These are phyloP conservation scores for Phytophthora multivora DNA, from an alignment of 352 stramenopile species.

Conservation along the genomic window DNA sequence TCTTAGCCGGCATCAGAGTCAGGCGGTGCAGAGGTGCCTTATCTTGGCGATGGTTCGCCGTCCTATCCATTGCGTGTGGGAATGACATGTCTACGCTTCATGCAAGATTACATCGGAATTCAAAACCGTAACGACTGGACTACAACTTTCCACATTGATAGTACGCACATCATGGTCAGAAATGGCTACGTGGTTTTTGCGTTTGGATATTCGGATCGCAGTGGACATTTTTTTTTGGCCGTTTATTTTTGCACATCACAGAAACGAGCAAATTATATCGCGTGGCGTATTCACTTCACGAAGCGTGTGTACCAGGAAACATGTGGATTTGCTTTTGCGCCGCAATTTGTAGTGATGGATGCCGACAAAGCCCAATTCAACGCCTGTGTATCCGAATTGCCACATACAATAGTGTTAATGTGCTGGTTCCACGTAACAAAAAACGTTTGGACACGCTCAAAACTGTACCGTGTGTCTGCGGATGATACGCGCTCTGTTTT, in stretches of 20 bases:
- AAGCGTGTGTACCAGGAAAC: not conserved
- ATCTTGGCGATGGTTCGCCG: not conserved
- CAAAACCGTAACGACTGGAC: not conserved
- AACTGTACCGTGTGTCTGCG: not conserved
- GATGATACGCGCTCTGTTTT: not conserved
- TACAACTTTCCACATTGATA: conserved; percentile 8
- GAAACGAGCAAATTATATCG: conserved; percentile 3
- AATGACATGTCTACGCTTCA: not conserved
- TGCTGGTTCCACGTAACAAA: conserved; percentile 8
- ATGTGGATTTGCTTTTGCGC: not conserved
- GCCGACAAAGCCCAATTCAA: conserved; percentile 2
- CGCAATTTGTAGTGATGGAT: conserved; percentile 4
- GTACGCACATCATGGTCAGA: conserved; percentile 5
- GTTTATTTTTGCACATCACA: not conserved
- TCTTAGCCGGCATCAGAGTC: not conserved
- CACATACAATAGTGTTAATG: not conserved
- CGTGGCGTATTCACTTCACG: not conserved
- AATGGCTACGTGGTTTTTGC: conserved; percentile 2
- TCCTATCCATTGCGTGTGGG: not conserved
- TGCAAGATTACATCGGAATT: not conserved
- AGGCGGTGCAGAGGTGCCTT: not conserved
- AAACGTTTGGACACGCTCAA: conserved; percentile 8
- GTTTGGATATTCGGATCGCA: conserved; percentile 3
- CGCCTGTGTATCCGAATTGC: not conserved
- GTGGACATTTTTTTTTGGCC: not conserved